Evolutionary conservation across 352 stramenopile genomes (phyloP), one percentile per base, ranked within the genome.

Genomic region (Phytophthora megakarya): DNA sequence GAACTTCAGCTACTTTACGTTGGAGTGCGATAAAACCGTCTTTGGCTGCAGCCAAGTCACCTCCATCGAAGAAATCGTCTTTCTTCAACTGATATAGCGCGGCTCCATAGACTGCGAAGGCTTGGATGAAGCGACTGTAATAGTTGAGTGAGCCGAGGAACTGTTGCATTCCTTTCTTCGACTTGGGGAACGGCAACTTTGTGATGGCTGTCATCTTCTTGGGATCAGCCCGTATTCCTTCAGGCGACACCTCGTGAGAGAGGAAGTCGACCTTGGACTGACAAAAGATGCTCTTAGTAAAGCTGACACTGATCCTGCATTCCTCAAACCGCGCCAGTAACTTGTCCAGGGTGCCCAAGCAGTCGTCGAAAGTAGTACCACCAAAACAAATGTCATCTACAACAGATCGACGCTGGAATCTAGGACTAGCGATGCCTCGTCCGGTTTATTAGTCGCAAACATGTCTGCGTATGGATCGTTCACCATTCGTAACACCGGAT

Each of bases 91-190:
- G 61, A n/a, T n/a, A 69, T 0, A 72, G 35, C 0, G 42, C 54
- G 0, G 47, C 59, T 0, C 61, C 57, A 7, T 72, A 63, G 2
- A 67, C 40, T 1, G 58, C 40, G 9, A 64, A 66, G 21, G 70
- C 23, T 21, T 78, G 54, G 6, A 75, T 61, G 19, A 73, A 74
- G n/a, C 57, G 51, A 21, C 35, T 55, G n/a, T 77, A 77, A 39
- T 73, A 73, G 19, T 69, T 66, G 0, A 69, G n/a, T 3, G 59
- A 58, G 0, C 56, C 56, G 0, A 78, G 16, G 21, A 74, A 75
- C 0, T 52, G 51, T 26, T 75, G 61, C 3, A 69, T 55, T 12
- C 56, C 56, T 13, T 72, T 72, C 3, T 72, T 61, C 0, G 50
- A 52, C 9, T 6, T 42, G 0, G 60, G 54, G 18, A 74, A 73